Conservation (phyloP, 2,329 filamentous ascomycete genomes). For the Lojkania enalia region DNA sequence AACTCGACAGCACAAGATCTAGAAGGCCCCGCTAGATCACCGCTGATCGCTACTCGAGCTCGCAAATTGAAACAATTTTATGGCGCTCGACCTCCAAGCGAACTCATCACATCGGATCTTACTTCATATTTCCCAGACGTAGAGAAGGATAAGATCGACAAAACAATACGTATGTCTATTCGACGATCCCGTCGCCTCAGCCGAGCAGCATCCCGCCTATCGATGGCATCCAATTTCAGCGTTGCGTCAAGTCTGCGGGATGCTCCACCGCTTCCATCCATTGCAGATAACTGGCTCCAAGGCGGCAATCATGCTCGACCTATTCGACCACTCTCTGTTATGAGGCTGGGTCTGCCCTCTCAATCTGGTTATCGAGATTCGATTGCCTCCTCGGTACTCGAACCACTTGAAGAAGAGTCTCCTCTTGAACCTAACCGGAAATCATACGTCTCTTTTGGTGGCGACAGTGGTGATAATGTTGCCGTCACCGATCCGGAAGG, state of each 20-base stretch:
- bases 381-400: conserved; percentile 83
- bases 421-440: conserved; percentile 85
- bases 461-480: conserved; percentile 71
- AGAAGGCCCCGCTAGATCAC: conserved; percentile 47
- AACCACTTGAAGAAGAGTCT: conserved; percentile 89
- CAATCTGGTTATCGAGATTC: conserved; percentile 79
- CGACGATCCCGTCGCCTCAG: conserved; percentile 88
- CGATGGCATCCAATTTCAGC: conserved; percentile 90
- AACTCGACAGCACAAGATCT: conserved; percentile 55
- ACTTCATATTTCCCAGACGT: conserved; percentile 98
- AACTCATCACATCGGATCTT: conserved; percentile 94
- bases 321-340: conserved; percentile 63
- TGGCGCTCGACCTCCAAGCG: conserved; percentile 88
- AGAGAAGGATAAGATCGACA: conserved; percentile 89
- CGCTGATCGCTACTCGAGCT: conserved; percentile 47
- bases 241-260: conserved; percentile 90
- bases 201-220: conserved; percentile 88
- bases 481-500: conserved; percentile 78
- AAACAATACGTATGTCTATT: conserved; percentile 90
- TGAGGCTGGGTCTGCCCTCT: conserved; percentile 59
- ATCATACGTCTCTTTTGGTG: conserved; percentile 87
- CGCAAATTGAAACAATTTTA: conserved; percentile 77
- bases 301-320: conserved; percentile 53
- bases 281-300: conserved; percentile 88
- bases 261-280: conserved; percentile 91